Evolutionary conservation across 306 rosid genomes (phyloP).

Genomic region (Benincasa hispida): DNA sequence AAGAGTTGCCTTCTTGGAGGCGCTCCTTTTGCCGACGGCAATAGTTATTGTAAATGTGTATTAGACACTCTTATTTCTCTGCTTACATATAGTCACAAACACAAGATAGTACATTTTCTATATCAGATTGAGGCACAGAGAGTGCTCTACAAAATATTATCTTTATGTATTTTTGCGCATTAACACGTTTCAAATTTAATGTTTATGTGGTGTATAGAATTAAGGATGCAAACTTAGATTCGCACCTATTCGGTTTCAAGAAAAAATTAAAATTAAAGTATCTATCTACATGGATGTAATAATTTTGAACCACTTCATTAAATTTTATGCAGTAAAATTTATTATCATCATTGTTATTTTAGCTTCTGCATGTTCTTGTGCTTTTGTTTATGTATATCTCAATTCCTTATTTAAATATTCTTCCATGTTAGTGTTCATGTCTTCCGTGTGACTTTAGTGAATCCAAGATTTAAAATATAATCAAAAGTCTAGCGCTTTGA

Average conservation of each 20-base stretch:
- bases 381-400: background rate
- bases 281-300: background rate
- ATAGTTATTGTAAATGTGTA: background rate
- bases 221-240: background rate
- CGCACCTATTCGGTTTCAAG: background rate
- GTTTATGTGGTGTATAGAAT: background rate
- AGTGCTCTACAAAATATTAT: background rate
- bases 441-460: background rate
- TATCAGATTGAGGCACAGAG: background rate
- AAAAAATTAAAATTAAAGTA: background rate
- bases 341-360: background rate
- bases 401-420: background rate
- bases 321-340: background rate
- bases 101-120: background rate
- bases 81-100: background rate
- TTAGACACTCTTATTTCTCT: background rate
- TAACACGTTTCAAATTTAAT: background rate
- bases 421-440: background rate
- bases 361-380: background rate
- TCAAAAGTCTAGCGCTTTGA: background rate
- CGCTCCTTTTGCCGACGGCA: background rate
- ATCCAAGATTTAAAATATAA: background rate
- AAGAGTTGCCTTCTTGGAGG: background rate
- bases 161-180: background rate
- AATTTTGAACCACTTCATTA: background rate